Percentiles rank a stretch among this genome's conserved stretches.
These are phyloP conservation scores for Aulographum hederae DNA, from an alignment of 2,329 filamentous ascomycete species.

Conservation along the genomic window DNA sequence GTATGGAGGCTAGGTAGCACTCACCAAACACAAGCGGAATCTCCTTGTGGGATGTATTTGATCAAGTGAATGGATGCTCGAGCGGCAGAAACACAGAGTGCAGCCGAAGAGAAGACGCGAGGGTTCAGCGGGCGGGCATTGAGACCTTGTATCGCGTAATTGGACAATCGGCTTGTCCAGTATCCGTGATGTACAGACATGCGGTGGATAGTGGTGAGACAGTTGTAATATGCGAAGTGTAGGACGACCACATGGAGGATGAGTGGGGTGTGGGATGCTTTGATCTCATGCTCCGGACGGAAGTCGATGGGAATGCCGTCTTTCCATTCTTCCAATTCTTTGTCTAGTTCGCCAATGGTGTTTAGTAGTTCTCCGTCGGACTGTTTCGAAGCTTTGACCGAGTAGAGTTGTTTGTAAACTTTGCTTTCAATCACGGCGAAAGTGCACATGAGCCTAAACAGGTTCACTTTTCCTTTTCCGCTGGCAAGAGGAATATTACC, in stretches of 20 bases:
- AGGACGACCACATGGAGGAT: conserved; percentile 87
- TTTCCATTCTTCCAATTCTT: conserved; percentile 77
- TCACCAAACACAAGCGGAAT: conserved; percentile 89
- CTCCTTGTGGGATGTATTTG: conserved; percentile 90
- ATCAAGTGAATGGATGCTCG: conserved; percentile 83
- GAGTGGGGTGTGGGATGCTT: conserved; percentile 78
- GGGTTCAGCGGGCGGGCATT: conserved; percentile 86
- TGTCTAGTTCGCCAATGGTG: conserved; percentile 87
- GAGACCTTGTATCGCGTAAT: conserved; percentile 86
- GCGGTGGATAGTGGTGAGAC: conserved; percentile 88
- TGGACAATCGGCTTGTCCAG: conserved; percentile 88
- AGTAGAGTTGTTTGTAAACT: conserved; percentile 86
- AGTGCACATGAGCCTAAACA: conserved; percentile 84
- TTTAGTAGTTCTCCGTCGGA: conserved; percentile 85
- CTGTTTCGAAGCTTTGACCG: conserved; percentile 78
- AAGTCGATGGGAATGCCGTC: conserved; percentile 89
- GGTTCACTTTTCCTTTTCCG: conserved; percentile 80
- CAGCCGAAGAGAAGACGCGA: conserved; percentile 81
- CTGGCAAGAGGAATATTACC: conserved; percentile 84
- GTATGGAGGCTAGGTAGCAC: conserved; percentile 11
- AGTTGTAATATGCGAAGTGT: conserved; percentile 97
- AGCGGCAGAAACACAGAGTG: conserved; percentile 81
- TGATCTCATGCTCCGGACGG: conserved; percentile 92
- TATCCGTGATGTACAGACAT: conserved; percentile 98
- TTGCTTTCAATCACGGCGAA: conserved; percentile 84